Evolutionary conservation across 2,329 filamentous ascomycete genomes (phyloP).

Genomic region (Macroventuria anomochaeta): DNA sequence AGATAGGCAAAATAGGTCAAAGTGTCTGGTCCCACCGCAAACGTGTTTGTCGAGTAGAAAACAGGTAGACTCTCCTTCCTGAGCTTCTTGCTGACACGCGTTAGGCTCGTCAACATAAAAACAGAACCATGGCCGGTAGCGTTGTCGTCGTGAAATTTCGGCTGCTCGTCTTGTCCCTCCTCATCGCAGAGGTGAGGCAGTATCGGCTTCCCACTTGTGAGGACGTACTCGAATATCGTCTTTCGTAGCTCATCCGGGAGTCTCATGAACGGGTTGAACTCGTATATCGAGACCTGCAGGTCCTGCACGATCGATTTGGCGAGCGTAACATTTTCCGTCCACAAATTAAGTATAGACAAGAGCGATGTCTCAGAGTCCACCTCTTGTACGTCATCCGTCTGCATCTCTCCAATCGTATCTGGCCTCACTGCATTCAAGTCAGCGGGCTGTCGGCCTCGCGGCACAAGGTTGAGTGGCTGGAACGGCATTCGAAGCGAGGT

Average conservation of each 20-base stretch:
- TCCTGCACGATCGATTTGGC: too few relatives aligned
- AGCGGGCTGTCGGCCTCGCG: too few relatives aligned
- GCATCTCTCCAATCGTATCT: too few relatives aligned
- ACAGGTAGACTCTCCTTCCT: not conserved
- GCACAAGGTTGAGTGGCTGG: not conserved
- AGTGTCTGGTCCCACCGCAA: not conserved
- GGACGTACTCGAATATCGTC: not conserved
- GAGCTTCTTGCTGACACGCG: not conserved
- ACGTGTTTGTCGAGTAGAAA: slow-evolving; percentile 4
- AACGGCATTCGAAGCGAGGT: too few relatives aligned
- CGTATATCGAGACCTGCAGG: not conserved
- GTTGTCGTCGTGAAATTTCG: slow-evolving; percentile 9
- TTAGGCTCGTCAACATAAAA: not conserved
- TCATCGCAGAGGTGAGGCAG: slow-evolving; percentile 3
- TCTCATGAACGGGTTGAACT: not conserved
- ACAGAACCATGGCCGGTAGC: not conserved
- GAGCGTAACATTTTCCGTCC: too few relatives aligned
- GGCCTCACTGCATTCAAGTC: too few relatives aligned
- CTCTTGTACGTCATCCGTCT: too few relatives aligned
- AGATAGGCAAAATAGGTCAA: slow-evolving; percentile 1
- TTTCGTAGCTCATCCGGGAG: not conserved
- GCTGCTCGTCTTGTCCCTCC: not conserved
- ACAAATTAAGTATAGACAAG: too few relatives aligned
- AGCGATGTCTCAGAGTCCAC: too few relatives aligned
- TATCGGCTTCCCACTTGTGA: not conserved